Conservation (phyloP, 768 basidiomycete genomes). For the Suillus fuscotomentosus region DNA sequence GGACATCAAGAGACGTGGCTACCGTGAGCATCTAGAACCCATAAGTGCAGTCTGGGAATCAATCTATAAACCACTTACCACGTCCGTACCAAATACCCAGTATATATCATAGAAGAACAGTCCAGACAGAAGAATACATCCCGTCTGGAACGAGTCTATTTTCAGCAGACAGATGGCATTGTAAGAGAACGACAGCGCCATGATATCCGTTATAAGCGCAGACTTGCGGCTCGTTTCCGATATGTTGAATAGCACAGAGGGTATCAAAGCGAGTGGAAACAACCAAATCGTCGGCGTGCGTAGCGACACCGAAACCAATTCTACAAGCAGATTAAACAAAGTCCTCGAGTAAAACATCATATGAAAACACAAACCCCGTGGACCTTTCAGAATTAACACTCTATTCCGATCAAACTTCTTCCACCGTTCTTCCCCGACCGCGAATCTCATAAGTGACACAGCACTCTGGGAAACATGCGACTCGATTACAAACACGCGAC, state of each 20-base stretch:
- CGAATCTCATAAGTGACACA: conserved; percentile 48
- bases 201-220: conserved; percentile 72
- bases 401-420: conserved; percentile 49
- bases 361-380: conserved; percentile 33
- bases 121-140: conserved; percentile 75
- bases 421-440: conserved; percentile 56
- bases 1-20: conserved; percentile 84
- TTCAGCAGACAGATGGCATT: conserved; percentile 78
- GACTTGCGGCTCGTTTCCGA: conserved; percentile 48
- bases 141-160: conserved; percentile 89
- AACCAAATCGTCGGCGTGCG: conserved; percentile 58
- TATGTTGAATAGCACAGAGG: conserved; percentile 65
- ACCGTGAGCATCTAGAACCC: conserved; percentile 83
- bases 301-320: conserved; percentile 40
- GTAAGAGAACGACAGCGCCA: conserved; percentile 76
- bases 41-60: neutral
- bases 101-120: conserved; percentile 93
- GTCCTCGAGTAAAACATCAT: neutral
- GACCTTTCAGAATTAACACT: conserved; percentile 44
- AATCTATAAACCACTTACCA: conserved; percentile 49
- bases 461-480: conserved; percentile 13
- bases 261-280: conserved; percentile 57
- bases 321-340: conserved; percentile 19
- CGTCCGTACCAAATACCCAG: conserved; percentile 90
- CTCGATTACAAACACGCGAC: neutral